These are phyloP conservation scores for Boeremia exigua DNA, from an alignment of 2,329 filamentous ascomycete genomes.

Conservation along the genomic window DNA sequence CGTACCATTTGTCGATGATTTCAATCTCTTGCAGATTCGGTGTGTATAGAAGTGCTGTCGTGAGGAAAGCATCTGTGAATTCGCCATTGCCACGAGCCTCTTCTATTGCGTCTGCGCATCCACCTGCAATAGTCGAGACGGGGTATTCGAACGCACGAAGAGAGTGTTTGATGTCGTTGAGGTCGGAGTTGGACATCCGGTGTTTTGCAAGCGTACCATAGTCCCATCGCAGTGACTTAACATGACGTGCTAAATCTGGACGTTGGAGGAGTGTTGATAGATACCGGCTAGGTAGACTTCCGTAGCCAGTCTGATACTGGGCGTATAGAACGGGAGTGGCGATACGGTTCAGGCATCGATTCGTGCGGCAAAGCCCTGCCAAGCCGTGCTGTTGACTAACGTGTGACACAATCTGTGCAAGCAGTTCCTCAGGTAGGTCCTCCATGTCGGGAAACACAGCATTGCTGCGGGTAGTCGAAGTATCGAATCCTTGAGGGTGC, in stretches of 20 bases:
- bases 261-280: constrained; percentile 6
- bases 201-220: constrained; percentile 11
- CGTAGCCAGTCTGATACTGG: constrained; percentile 7
- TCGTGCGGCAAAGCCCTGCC: constrained; percentile 11
- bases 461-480: too few species aligned
- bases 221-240: constrained; percentile 11
- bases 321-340: constrained; percentile 9
- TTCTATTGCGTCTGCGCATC: constrained; percentile 1
- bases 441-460: constrained; percentile 1
- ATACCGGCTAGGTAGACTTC: constrained; percentile 1
- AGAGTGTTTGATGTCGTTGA: constrained; percentile 4
- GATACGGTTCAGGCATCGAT: constrained; percentile 9
- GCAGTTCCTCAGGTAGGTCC: constrained; percentile 3
- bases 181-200: constrained; percentile 4
- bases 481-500: too few species aligned
- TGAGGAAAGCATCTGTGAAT: constrained; percentile 8
- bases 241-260: neutral
- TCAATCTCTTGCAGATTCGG: constrained; percentile 3
- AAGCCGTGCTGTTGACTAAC: constrained; percentile 3
- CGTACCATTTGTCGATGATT: constrained; percentile 16
- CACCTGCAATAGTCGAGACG: constrained; percentile 3
- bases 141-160: constrained; percentile 8
- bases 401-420: constrained; percentile 5
- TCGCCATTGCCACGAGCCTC: constrained; percentile 1
- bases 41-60: constrained; percentile 6